Evolutionary conservation across 257 asterid species (phyloP).

Genomic region (Solanum corneliomulleri): DNA sequence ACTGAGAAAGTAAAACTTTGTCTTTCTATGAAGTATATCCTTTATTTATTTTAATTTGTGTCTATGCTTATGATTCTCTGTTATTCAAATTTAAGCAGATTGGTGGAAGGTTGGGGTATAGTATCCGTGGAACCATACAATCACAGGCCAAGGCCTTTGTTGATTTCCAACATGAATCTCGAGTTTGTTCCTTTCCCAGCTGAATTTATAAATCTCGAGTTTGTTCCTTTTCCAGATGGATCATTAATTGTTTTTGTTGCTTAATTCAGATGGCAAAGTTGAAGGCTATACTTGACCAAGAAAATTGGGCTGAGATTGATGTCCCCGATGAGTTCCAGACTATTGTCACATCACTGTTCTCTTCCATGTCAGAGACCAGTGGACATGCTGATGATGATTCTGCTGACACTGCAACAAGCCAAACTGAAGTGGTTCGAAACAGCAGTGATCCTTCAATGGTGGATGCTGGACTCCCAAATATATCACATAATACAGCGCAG

Average conservation of each 20-base stretch:
- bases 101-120: conserved; percentile 99
- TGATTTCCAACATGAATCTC: conserved; percentile 89
- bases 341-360: conserved; percentile 52
- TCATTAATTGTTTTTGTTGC: conserved; percentile 20
- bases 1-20: conserved; percentile 65
- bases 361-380: conserved; percentile 34
- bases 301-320: conserved; percentile 93
- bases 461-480: conserved; percentile 1
- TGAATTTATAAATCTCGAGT: conserved; percentile 49
- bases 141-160: conserved; percentile 95
- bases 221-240: conserved; percentile 19
- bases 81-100: conserved; percentile 57
- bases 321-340: conserved; percentile 92
- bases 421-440: conserved; percentile 26
- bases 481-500: not conserved
- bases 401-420: conserved; percentile 18
- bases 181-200: conserved; percentile 46
- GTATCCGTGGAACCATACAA: conserved; percentile 92
- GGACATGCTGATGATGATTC: not conserved
- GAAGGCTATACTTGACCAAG: conserved; percentile 97
- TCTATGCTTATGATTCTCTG: conserved; percentile 20
- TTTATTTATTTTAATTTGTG: not conserved
- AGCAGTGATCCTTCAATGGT: conserved; percentile 27
- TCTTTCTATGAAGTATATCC: not conserved
- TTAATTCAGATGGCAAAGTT: conserved; percentile 72